These are phyloP conservation scores for Triadica sebifera DNA, from an alignment of 345 rosid genomes.

Conservation along the genomic window DNA sequence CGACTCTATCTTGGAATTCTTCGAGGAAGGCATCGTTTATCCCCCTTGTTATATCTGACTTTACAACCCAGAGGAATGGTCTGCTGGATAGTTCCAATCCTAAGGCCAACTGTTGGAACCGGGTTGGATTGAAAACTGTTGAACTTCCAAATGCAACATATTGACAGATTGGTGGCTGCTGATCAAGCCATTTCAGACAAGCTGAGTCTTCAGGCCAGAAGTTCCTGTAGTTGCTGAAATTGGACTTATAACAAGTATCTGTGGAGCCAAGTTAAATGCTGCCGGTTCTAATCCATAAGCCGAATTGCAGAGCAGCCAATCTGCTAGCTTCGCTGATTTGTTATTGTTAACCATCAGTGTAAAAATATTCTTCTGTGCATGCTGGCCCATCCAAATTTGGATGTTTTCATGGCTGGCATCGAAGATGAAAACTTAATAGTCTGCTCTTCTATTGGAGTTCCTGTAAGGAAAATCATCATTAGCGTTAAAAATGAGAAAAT, in stretches of 20 bases:
- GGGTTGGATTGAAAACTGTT: background rate
- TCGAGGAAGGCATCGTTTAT: background rate
- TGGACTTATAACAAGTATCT: background rate
- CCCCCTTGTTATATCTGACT: background rate
- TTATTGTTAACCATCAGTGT: background rate
- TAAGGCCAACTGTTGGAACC: background rate
- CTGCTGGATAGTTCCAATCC: background rate
- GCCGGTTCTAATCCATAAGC: background rate
- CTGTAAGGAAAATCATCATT: background rate
- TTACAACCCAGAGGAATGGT: slow-evolving; percentile 2
- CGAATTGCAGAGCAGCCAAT: background rate
- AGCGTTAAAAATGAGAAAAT: too few relatives aligned
- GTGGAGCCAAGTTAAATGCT: background rate
- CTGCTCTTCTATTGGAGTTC: background rate
- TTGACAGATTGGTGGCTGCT: background rate
- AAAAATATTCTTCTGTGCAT: background rate
- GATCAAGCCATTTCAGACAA: background rate
- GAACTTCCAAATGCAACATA: slow-evolving; percentile 7
- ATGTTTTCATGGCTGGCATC: background rate
- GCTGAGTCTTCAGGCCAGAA: slow-evolving; percentile 3
- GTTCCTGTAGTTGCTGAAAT: background rate
- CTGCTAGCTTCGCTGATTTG: background rate
- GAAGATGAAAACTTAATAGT: background rate
- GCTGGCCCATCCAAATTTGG: background rate
- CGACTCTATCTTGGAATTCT: slow-evolving; percentile 3